Base-by-base conservation (phyloP, 768 basidiomycete species). In the Leucocoprinus birnbaumii region DNA sequence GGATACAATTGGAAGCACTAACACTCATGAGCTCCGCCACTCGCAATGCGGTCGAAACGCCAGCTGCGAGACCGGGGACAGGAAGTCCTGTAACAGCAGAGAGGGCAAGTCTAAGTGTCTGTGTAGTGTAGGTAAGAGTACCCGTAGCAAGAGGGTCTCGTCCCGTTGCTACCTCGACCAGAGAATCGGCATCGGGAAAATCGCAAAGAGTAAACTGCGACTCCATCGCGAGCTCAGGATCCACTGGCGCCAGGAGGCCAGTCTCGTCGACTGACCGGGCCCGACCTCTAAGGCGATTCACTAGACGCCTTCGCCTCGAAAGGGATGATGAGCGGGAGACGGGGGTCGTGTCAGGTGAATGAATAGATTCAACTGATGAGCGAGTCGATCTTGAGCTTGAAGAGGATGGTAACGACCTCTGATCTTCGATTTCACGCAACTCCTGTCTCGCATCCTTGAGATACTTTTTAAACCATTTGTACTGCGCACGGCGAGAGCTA, bases 11-110 rank as follows among this genome's bases (percentile, higher is more conserved):
- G 9, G 11, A 35, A 52, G 13, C 16, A 48, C 53, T 22, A 16
- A 55, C 53, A 34, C 6, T 41, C 24, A 55, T 14, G 16, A 38
- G 25, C 34, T 55, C 46, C 1, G 53, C 44, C 47, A 55, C 40
- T 9, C 37, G 45, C 26, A 55, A 31, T 3, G 46, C 45, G 2
- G 47, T 24, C 41, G 35, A 45, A 26, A 55, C 47, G 9, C 24
- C 53, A 13, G 25, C 37, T 22, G 31, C n/a, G 13, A 55, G 46
- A n/a, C 53, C 53, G 6, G 53, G 53, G 11, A 48, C 10, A 5
- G 46, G 37, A 9, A 48, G 13, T 5, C 38, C 25, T 11, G 53
- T 11, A 31, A 31, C 53, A 21, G 46, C 21, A 7, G 46, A 2
- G 14, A 35, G 38, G 3, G 46, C 53, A 3, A 41, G 10, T 22